Base-by-base conservation (phyloP, 768 basidiomycete genomes). In the Lactarius tabidus region DNA sequence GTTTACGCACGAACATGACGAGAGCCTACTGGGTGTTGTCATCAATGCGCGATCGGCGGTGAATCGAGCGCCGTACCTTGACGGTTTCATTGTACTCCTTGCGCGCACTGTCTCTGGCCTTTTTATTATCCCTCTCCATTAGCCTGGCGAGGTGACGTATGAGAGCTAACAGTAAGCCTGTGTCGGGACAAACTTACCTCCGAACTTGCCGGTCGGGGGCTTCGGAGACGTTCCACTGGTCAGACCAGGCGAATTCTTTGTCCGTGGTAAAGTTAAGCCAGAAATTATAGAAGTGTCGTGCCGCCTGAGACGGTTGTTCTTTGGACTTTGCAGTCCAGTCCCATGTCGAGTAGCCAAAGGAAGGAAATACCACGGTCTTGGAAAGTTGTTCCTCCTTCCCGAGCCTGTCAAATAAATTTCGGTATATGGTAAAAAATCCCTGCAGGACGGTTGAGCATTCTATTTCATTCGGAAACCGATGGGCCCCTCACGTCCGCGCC, bases 71-170 rank as follows among this genome's bases (percentile, higher is more conserved):
- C 39, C 88, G 63, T 70, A 95, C 95, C 72, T 90, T 80, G 33
- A 99, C 82, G 6, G 88, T 89, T 45, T 98, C 95, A 71, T 94
- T 98, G 75, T 96, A 98, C 66, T 98, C 95, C 72, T 85, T 84
- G 43, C 90, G 83, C 7, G 90, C 89, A 43, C 93, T 90, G 33
- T 97, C 93, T 17, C 95, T 83, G 3, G 86, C 85, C 73, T 95
- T 95, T 76, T 91, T 93, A 76, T 99, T 98, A 69, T 98, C 97
- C 71, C 88, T 92, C 73, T 98, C 97, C 90, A 98, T 95, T 54
- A 93, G 72, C 70, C 92, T 93, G n/a, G 28, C 6, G 48, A 28
- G n/a, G n/a, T 29, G 18, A 41, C 38, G 58, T 43, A 41, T 59
- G 43, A 67, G 54, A 41, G 43, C 20, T 28, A n/a, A 58, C n/a